A percentile compares a stretch with the other conserved stretches of the same genome.
Evolutionary conservation across 495 filamentous ascomycete species (phyloP).

Genomic region (Xylaria cubensis): DNA sequence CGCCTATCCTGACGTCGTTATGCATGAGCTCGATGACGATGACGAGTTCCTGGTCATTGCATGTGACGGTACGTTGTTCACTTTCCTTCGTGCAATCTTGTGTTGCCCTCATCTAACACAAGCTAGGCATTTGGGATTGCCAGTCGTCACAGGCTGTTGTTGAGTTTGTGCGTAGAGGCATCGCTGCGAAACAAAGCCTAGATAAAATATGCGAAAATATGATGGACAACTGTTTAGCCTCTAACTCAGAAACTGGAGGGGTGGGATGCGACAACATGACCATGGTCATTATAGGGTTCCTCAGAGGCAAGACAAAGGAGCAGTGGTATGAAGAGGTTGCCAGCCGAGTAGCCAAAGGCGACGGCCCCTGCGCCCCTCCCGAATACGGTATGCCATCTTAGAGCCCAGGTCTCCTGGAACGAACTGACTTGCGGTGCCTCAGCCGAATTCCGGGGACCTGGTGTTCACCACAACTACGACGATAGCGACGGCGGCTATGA

Average conservation of each 20-base stretch:
- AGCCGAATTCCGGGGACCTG: conserved; percentile 97
- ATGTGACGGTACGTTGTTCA: conserved; percentile 76
- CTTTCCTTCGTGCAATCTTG: not conserved
- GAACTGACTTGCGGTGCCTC: conserved; percentile 47
- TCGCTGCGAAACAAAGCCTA: conserved; percentile 92
- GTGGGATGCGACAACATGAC: conserved; percentile 99
- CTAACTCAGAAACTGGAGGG: conserved; percentile 95
- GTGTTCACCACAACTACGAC: conserved; percentile 87
- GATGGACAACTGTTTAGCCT: conserved; percentile 99
- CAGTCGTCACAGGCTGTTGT: conserved; percentile 97
- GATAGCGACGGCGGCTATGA: conserved; percentile 94
- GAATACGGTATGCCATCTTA: conserved; percentile 89
- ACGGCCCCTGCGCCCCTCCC: conserved; percentile 97
- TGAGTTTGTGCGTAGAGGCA: conserved; percentile 94
- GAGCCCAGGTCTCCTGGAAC: conserved; percentile 57
- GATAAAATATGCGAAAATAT: conserved; percentile 97
- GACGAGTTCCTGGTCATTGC: conserved; percentile 97
- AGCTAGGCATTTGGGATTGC: conserved; percentile 96
- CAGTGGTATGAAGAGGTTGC: conserved; percentile 97
- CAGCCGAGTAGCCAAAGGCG: conserved; percentile 92
- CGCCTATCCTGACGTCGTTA: conserved; percentile 89
- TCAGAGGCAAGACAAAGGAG: conserved; percentile 90
- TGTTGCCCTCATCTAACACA: conserved; percentile 40
- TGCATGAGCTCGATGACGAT: conserved; percentile 88
- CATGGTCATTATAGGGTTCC: conserved; percentile 87